phyloP scores from a whole-genome alignment of 345 rosid genomes.

The Gossypium stocksii region DNA sequence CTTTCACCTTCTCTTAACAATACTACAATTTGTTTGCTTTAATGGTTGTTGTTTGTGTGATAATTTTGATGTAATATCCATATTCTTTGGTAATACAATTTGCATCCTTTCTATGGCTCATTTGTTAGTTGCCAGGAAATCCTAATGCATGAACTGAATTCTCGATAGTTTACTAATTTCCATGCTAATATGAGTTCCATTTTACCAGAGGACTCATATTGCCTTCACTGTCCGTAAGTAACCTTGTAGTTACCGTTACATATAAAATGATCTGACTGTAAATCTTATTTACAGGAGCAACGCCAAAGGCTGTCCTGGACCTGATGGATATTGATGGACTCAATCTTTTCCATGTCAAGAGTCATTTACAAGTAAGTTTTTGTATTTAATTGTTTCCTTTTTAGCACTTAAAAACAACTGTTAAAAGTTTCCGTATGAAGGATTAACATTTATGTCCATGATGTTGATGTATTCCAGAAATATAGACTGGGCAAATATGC shows the following conservation, averaged over 20 bases:
- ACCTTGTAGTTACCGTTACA: neutral
- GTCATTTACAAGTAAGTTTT: slow-evolving; percentile 31
- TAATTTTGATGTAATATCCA: too few relatives aligned
- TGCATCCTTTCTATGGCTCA: neutral
- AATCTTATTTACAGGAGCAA: slow-evolving; percentile 28
- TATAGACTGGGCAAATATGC: slow-evolving; percentile 19
- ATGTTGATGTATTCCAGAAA: slow-evolving; percentile 26
- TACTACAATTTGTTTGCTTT: neutral
- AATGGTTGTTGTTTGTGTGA: too few relatives aligned
- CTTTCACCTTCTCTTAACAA: neutral
- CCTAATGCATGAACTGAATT: neutral
- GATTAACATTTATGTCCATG: neutral
- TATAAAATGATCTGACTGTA: neutral
- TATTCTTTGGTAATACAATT: neutral
- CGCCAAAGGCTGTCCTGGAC: slow-evolving; percentile 19
- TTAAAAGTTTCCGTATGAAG: neutral
- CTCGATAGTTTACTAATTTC: neutral
- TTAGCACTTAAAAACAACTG: neutral
- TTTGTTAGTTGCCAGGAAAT: neutral
- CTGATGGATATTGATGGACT: slow-evolving; percentile 25
- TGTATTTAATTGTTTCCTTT: neutral
- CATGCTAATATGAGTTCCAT: neutral
- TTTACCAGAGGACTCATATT: neutral
- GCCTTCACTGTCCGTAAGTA: neutral
- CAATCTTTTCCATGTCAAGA: slow-evolving; percentile 26